Evolutionary conservation across 2,329 filamentous ascomycete species (phyloP), one percentile per base, ranked within the genome.

Genomic region (Colletotrichum liriopes): DNA sequence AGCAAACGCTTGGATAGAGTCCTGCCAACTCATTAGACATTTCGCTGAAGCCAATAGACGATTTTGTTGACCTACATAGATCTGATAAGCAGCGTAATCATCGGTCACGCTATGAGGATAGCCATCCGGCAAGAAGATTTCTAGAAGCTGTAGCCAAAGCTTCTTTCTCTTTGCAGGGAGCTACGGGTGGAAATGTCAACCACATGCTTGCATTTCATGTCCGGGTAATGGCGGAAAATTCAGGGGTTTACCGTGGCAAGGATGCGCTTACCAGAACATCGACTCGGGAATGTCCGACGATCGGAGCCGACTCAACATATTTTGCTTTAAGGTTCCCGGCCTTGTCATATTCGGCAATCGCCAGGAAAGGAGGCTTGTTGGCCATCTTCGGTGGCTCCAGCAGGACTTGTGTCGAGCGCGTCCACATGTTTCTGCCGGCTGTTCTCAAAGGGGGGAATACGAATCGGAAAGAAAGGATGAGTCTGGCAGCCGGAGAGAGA

Each of bases 21-120:
- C 70, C 70, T 72, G 3, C n/a, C 23, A 11, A 2, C 8, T 8
- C 2, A 2, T 70, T 3, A 72, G 59, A 20, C 12, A 8, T 1
- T 20, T 14, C 7, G 5, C 23, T 3, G 1, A 8, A 5, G 9
- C 6, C 6, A 16, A 11, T 16, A 3, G 11, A 26, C 6, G 32
- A 6, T 12, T 26, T 11, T 5, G 12, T 12, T 18, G 29, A 54
- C 65, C 16, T 32, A 65, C 70, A 55, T 72, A 72, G 16, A 70
- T 72, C 12, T 72, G 70, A 29, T 72, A 72, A 18, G 59, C 59
- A 16, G 70, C 58, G 39, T 72, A 72, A n/a, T 72, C 70, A n/a
- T 72, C 65, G 12, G 70, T 65, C 6, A 70, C 70, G 43, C 70
- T 72, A 16, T 72, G 65, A 26, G 70, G 70, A 26, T 72, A 72